phyloP scores from a whole-genome alignment of 257 asterid genomes.

The Haberlea rhodopensis region DNA sequence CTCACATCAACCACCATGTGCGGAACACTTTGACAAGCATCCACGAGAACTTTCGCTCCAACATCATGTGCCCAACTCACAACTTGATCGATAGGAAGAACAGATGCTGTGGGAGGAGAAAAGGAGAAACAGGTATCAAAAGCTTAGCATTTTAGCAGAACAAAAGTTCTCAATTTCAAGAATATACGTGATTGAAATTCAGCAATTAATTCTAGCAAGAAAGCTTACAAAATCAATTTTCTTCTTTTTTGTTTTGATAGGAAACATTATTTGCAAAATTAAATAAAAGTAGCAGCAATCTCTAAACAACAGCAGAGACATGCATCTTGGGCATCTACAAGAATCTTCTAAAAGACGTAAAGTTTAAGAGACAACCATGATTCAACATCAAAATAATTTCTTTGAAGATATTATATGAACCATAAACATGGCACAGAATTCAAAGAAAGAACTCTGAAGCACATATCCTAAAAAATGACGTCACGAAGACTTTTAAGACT shows the following conservation, averaged over 20 bases:
- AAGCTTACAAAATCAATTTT: too few relatives aligned
- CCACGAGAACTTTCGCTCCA: slow-evolving; percentile 90
- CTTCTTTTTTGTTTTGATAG: too few relatives aligned
- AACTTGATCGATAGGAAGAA: slow-evolving; percentile 76
- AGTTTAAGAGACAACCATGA: slow-evolving; percentile 5
- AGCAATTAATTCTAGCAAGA: too few relatives aligned
- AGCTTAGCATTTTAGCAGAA: slow-evolving; percentile 13
- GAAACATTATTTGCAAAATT: slow-evolving; percentile 4
- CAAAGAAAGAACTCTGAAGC: neutral
- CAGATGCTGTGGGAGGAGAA: slow-evolving; percentile 57
- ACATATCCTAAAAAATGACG: slow-evolving; percentile 3
- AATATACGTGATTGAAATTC: too few relatives aligned
- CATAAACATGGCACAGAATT: neutral
- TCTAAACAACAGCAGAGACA: too few relatives aligned
- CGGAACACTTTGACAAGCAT: slow-evolving; percentile 99
- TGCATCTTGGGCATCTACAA: neutral
- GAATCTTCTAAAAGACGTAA: slow-evolving; percentile 9
- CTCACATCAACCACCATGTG: slow-evolving; percentile 87
- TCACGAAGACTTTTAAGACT: neutral
- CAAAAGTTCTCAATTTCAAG: neutral
- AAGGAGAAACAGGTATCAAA: neutral
- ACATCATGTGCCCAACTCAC: slow-evolving; percentile 85
- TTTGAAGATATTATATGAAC: slow-evolving; percentile 3
- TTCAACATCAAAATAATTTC: slow-evolving; percentile 7
- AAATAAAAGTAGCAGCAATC: neutral